phyloP scores from a whole-genome alignment of 2,329 filamentous ascomycete species.

The Polychaeton citri region DNA sequence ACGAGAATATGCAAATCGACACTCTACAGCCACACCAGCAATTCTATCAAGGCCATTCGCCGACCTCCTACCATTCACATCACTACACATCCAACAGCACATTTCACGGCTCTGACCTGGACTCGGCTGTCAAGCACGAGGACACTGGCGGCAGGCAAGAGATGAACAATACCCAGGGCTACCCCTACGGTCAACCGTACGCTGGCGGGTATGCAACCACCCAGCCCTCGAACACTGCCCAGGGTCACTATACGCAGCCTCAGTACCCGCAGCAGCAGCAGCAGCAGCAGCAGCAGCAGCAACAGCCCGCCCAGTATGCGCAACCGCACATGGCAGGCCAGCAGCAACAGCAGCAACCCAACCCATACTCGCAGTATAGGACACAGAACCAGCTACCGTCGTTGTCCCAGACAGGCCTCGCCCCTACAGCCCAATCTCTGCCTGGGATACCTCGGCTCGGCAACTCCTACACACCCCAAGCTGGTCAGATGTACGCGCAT shows the following conservation, averaged over 20 bases:
- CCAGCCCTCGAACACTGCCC: not conserved
- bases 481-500: not conserved
- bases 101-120: not conserved
- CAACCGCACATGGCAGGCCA: conserved; percentile 10
- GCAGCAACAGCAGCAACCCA: conserved; percentile 3
- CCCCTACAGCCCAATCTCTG: not conserved
- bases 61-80: not conserved
- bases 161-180: not conserved
- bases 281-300: conserved; percentile 5
- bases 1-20: not conserved
- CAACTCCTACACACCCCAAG: not conserved
- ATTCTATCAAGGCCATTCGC: not conserved
- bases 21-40: not conserved
- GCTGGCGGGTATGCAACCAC: not conserved
- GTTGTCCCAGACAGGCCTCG: not conserved
- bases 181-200: not conserved
- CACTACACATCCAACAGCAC: not conserved
- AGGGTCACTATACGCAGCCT: not conserved
- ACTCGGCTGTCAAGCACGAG: not conserved
- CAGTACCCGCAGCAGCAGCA: conserved; percentile 2
- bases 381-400: not conserved
- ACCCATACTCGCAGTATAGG: not conserved
- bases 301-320: conserved; percentile 8
- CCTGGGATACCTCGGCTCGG: not conserved
- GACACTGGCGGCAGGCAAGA: not conserved